phyloP scores from a whole-genome alignment of 2,329 filamentous ascomycete genomes.

The Phyllosticta citrichinensis region DNA sequence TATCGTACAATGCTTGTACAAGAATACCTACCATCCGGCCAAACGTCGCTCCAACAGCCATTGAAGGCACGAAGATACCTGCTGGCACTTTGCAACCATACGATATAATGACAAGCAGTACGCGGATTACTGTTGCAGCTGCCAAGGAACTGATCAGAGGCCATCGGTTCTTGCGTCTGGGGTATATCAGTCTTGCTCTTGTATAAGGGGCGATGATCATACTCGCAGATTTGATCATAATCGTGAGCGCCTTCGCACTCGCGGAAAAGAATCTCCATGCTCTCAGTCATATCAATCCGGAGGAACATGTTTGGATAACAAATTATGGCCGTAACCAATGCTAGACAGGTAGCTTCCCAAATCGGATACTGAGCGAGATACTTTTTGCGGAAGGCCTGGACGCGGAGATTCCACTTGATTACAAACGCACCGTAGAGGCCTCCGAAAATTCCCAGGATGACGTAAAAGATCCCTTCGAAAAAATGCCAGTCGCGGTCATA shows the following conservation, averaged over 20 bases:
- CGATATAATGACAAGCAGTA: conserved; percentile 82
- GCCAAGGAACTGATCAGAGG: conserved; percentile 68
- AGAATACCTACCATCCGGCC: conserved; percentile 90
- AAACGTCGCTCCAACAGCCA: conserved; percentile 93
- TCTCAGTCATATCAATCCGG: conserved; percentile 97
- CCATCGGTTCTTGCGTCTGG: conserved; percentile 55
- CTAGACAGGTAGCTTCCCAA: conserved; percentile 74
- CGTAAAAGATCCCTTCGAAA: conserved; percentile 88
- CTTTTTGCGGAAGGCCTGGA: conserved; percentile 87
- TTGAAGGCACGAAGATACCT: conserved; percentile 95
- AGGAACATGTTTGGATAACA: conserved; percentile 96
- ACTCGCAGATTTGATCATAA: conserved; percentile 83
- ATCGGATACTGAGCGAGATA: conserved; percentile 78
- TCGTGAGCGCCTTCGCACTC: conserved; percentile 86
- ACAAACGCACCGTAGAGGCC: conserved; percentile 93
- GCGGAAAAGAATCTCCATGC: conserved; percentile 94
- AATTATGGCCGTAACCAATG: conserved; percentile 75
- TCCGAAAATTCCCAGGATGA: conserved; percentile 84
- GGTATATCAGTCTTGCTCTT: conserved; percentile 13
- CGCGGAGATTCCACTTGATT: conserved; percentile 93
- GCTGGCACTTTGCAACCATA: conserved; percentile 98
- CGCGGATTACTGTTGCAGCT: conserved; percentile 69
- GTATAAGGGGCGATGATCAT: conserved; percentile 18
- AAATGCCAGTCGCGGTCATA: conserved; percentile 98
- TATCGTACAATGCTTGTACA: conserved; percentile 79